These are phyloP conservation scores for Colletotrichum melonis DNA, from an alignment of 2,329 filamentous ascomycete genomes.

Conservation along the genomic window DNA sequence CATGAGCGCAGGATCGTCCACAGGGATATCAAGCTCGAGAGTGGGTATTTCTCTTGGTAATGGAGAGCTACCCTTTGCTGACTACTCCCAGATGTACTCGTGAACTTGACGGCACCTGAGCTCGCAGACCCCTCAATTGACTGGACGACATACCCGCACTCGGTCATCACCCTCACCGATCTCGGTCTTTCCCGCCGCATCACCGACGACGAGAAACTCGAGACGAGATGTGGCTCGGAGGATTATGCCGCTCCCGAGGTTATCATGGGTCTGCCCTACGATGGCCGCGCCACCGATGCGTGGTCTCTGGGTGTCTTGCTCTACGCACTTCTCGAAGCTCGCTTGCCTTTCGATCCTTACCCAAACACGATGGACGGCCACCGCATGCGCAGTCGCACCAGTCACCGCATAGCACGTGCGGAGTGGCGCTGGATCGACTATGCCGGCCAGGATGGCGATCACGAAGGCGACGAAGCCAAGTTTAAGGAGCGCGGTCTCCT, in stretches of 20 bases:
- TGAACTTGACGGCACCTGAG: conserved; percentile 80
- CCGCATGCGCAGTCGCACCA: conserved; percentile 83
- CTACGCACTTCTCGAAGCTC: conserved; percentile 93
- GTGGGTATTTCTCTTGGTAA: conserved; percentile 62
- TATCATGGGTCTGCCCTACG: conserved; percentile 93
- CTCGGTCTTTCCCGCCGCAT: conserved; percentile 90
- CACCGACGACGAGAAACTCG: conserved; percentile 86
- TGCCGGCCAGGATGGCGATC: conserved; percentile 86
- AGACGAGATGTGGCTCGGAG: conserved; percentile 93
- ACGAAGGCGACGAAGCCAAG: conserved; percentile 74
- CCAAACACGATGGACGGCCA: conserved; percentile 82
- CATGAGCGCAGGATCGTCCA: conserved; percentile 91
- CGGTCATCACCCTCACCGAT: conserved; percentile 90
- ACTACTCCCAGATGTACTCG: conserved; percentile 78
- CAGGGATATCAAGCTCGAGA: conserved; percentile 96
- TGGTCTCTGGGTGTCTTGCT: conserved; percentile 96
- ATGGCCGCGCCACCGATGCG: conserved; percentile 90
- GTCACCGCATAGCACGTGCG: conserved; percentile 92
- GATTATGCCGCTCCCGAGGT: conserved; percentile 98
- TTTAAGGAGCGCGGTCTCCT: conserved; percentile 74
- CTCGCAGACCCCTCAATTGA: conserved; percentile 72
- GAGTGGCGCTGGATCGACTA: conserved; percentile 97
- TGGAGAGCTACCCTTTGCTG: conserved; percentile 1
- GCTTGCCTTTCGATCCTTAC: conserved; percentile 90
- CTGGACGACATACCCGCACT: conserved; percentile 81